phyloP scores from a whole-genome alignment of 2,329 filamentous ascomycete species.

The Aspergillus brunneoviolaceus region DNA sequence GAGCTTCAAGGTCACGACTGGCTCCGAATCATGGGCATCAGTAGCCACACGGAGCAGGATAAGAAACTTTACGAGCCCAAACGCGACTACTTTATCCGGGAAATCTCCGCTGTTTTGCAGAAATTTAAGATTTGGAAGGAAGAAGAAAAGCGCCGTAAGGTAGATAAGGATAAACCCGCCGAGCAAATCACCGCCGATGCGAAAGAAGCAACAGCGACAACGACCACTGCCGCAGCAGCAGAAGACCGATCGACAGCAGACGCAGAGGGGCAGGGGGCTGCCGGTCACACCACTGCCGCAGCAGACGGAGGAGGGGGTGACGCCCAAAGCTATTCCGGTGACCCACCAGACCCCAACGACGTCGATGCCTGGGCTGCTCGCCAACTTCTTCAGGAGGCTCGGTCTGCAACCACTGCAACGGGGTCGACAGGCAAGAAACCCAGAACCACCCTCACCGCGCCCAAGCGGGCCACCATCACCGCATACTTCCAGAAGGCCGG shows the following conservation, averaged over 20 bases:
- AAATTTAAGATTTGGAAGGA: constrained; percentile 88
- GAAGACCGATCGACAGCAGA: constrained; percentile 49
- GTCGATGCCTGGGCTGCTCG: constrained; percentile 69
- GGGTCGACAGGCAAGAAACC: constrained; percentile 41
- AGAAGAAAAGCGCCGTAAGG: constrained; percentile 80
- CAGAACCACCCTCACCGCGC: constrained; percentile 16
- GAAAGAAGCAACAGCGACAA: constrained; percentile 2
- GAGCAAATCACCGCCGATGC: constrained; percentile 1
- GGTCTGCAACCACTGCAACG: constrained; percentile 43
- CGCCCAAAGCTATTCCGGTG: constrained; percentile 41
- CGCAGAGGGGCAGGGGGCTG: constrained; percentile 30
- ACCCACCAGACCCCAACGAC: constrained; percentile 66
- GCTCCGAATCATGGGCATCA: constrained; percentile 88
- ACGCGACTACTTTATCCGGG: constrained; percentile 77
- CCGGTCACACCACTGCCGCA: constrained; percentile 10
- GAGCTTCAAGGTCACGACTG: constrained; percentile 89
- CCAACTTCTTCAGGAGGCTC: constrained; percentile 72
- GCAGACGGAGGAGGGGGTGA: constrained; percentile 8
- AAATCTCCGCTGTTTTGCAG: constrained; percentile 76
- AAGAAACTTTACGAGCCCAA: constrained; percentile 86
- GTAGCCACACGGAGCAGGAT: constrained; percentile 76
- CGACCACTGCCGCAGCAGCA: constrained; percentile 28
- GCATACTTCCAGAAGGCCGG: neutral
- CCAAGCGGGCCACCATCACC: neutral
- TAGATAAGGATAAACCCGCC: constrained; percentile 65